Base-by-base conservation (phyloP, 1,139 yeast genomes). In the Candida tetrigidarum region DNA sequence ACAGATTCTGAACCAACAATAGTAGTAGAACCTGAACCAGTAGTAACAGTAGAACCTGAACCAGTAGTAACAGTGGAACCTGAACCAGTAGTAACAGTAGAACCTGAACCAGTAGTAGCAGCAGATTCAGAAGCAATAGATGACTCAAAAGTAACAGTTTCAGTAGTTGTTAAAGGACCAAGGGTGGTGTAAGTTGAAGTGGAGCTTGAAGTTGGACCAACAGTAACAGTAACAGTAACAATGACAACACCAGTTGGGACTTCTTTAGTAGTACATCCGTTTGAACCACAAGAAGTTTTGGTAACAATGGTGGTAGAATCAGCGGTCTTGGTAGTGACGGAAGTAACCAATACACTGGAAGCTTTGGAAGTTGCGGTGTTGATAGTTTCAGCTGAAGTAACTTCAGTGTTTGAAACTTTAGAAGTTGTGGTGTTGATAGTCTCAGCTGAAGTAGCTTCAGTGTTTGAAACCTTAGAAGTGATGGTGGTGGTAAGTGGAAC, bases 91-190 rank as follows among this genome's bases (percentile, higher is more conserved):
- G 34, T 12, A 12, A 5, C 20, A 25, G 11, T 25, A 7, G 10
- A 12, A 11, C n/a, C 28, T 11, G 12, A 15, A 18, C 32, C 18
- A 16, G 8, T 11, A 28, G 29, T 29, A 11, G 41, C 10, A 5
- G n/a, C 11, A 12, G 41, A 5, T 22, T 16, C 19, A 10, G 28
- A 14, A 18, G 12, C 23, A 22, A 22, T 27, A 15, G 36, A 29
- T 22, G 41, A 38, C 14, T 20, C 23, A 22, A 12, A 16, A 22
- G 35, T 25, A 29, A 20, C 15, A 25, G 37, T 34, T 20, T 23
- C 35, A 7, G 42, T 37, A 12, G 41, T 18, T 11, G 47, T 32
- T 22, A 42, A 39, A 12, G 50, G 47, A 36, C 50, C 39, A 37
- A 33, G 39, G 28, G 45, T 41, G 25, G 47, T 44, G 38, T 30